Conservation (phyloP, 2,329 filamentous ascomycete genomes). For the Xylogone sp. region DNA sequence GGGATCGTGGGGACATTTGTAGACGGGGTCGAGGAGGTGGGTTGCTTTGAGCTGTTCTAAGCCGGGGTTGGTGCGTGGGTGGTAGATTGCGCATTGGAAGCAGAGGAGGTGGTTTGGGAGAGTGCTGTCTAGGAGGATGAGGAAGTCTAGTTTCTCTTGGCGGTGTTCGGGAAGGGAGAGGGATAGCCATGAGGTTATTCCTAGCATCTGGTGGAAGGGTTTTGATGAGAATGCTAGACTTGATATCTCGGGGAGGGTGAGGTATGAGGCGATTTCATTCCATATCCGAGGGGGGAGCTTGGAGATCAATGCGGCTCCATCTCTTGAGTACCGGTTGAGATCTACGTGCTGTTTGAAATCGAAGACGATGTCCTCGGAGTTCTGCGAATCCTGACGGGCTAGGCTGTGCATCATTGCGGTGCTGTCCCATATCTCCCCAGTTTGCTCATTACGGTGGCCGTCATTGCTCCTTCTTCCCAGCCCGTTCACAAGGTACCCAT, state of each 20-base stretch:
- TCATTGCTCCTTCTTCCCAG: neutral
- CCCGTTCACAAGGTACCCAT: neutral
- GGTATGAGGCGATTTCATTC: slow-evolving; percentile 36
- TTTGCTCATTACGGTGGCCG: slow-evolving; percentile 11
- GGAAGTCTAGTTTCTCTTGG: slow-evolving; percentile 44
- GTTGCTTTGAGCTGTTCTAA: slow-evolving; percentile 49
- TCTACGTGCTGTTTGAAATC: slow-evolving; percentile 15
- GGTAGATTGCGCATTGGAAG: slow-evolving; percentile 52
- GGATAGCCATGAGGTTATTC: slow-evolving; percentile 32
- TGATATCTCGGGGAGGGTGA: slow-evolving; percentile 43
- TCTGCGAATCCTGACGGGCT: slow-evolving; percentile 23
- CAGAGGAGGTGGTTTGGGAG: slow-evolving; percentile 56
- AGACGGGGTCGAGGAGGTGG: slow-evolving; percentile 48
- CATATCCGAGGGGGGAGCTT: slow-evolving; percentile 43
- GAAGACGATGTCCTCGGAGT: slow-evolving; percentile 14
- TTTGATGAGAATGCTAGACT: slow-evolving; percentile 45
- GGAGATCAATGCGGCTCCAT: slow-evolving; percentile 37
- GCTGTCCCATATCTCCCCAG: slow-evolving; percentile 26
- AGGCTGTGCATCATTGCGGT: slow-evolving; percentile 27
- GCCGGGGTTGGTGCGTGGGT: slow-evolving; percentile 48
- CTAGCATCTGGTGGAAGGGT: slow-evolving; percentile 39
- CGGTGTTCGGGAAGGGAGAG: slow-evolving; percentile 39
- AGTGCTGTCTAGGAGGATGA: slow-evolving; percentile 44
- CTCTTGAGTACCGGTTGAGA: neutral
- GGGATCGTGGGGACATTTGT: slow-evolving; percentile 40